These are phyloP conservation scores for Mycosphaerella sp. DNA, from an alignment of 2,329 filamentous ascomycete genomes.

Conservation along the genomic window DNA sequence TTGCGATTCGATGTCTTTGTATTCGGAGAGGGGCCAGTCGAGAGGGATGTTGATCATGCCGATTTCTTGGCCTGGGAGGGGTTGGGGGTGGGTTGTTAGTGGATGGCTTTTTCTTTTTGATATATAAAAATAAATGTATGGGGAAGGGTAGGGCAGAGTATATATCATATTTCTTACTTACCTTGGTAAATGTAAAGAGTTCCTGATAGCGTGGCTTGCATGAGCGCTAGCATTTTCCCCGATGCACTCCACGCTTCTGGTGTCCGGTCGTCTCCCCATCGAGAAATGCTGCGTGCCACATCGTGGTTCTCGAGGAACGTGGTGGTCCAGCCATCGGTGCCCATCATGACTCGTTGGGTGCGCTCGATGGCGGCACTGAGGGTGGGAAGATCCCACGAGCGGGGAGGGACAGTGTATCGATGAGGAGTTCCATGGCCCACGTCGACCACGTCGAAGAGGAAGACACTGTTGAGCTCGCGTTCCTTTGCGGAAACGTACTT, in stretches of 20 bases:
- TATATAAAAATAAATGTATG: no score
- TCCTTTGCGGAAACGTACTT: constrained; percentile 46
- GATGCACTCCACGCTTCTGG: constrained; percentile 44
- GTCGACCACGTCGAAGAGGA: constrained; percentile 59
- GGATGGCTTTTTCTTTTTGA: no score
- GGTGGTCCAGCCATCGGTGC: constrained; percentile 56
- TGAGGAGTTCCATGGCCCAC: constrained; percentile 40
- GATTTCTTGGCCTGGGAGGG: constrained; percentile 50
- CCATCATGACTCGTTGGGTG: constrained; percentile 55
- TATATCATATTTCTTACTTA: no score
- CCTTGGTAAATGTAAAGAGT: constrained; percentile 59
- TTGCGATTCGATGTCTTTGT: constrained; percentile 49
- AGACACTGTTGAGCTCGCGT: constrained; percentile 63
- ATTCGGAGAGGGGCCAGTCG: constrained; percentile 39
- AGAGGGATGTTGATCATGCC: constrained; percentile 50
- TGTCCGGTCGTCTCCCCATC: constrained; percentile 53
- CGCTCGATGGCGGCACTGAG: constrained; percentile 50
- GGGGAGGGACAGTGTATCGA: constrained; percentile 48
- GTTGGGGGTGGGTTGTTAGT: background rate
- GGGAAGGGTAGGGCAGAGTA: no score
- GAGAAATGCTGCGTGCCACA: constrained; percentile 47
- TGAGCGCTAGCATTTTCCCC: constrained; percentile 49
- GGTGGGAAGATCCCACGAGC: constrained; percentile 42
- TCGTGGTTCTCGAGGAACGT: constrained; percentile 62
- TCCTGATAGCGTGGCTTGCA: constrained; percentile 16